Evolutionary conservation across 31 red algal genomes (phyloP).

Genomic region (Odonthalia washingtoniensis): DNA sequence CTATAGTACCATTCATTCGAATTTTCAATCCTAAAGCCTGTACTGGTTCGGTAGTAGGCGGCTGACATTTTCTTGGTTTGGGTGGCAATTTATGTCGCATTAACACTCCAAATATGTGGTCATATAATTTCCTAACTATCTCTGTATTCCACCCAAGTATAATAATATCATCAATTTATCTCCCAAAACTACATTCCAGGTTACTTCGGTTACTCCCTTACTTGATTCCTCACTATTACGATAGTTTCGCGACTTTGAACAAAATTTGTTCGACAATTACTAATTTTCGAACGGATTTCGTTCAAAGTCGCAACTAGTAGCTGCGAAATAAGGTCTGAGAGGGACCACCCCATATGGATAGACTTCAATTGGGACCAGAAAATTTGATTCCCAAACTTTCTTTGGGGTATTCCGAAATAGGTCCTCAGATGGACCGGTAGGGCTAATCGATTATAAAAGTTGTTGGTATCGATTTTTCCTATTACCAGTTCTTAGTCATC

Average conservation of each 20-base stretch:
- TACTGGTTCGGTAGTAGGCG: neutral
- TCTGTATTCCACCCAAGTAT: neutral
- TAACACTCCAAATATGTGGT: too few relatives aligned
- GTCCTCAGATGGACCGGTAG: neutral
- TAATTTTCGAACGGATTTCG: too few relatives aligned
- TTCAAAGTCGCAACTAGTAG: too few relatives aligned
- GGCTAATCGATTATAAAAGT: neutral
- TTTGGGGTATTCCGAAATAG: too few relatives aligned
- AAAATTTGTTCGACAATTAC: neutral
- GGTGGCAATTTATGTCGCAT: neutral
- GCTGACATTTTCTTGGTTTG: neutral
- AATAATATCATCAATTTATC: neutral
- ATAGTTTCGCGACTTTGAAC: neutral
- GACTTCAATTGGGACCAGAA: too few relatives aligned
- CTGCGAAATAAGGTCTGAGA: neutral
- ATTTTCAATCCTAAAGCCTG: neutral
- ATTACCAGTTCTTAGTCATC: neutral
- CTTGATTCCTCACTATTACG: neutral
- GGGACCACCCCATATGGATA: neutral
- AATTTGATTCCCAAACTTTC: too few relatives aligned
- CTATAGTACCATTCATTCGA: neutral
- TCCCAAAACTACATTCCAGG: neutral
- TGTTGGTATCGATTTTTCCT: neutral
- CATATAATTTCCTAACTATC: neutral
- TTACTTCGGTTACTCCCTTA: neutral